phyloP scores from a whole-genome alignment of 176 grass and related monocot species.

The Calamus simplicifolius region DNA sequence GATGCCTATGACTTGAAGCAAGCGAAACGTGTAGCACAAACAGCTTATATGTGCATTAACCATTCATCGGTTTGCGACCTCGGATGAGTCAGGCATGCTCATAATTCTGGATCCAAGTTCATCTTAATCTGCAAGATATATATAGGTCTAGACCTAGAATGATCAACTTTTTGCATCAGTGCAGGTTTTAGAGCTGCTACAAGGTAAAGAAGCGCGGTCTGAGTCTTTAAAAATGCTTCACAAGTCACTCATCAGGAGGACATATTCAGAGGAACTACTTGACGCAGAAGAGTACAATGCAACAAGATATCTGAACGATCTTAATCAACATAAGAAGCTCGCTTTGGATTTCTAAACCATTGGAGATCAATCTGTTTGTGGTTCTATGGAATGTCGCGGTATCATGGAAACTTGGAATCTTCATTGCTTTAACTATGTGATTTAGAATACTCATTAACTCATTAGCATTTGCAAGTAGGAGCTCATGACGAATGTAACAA shows the following conservation, averaged over 20 bases:
- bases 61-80: conserved; percentile 35
- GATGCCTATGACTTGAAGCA: conserved; percentile 40
- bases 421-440: too few relatives aligned
- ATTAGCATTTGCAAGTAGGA: too few relatives aligned
- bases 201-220: background rate
- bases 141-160: too few relatives aligned
- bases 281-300: conserved; percentile 28
- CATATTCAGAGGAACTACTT: conserved; percentile 1
- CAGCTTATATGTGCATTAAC: conserved; percentile 41
- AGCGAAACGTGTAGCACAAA: conserved; percentile 21
- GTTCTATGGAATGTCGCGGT: too few relatives aligned
- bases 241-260: background rate
- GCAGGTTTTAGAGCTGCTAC: conserved; percentile 33
- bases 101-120: too few relatives aligned
- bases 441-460: too few relatives aligned
- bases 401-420: too few relatives aligned
- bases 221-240: background rate
- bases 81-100: conserved; percentile 46
- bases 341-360: conserved; percentile 32
- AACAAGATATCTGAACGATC: conserved; percentile 23
- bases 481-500: too few relatives aligned
- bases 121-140: too few relatives aligned
- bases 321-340: conserved; percentile 42
- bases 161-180: too few relatives aligned
- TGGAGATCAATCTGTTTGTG: too few relatives aligned